Base-by-base conservation (phyloP, 306 rosid genomes). In the Morella rubra region DNA sequence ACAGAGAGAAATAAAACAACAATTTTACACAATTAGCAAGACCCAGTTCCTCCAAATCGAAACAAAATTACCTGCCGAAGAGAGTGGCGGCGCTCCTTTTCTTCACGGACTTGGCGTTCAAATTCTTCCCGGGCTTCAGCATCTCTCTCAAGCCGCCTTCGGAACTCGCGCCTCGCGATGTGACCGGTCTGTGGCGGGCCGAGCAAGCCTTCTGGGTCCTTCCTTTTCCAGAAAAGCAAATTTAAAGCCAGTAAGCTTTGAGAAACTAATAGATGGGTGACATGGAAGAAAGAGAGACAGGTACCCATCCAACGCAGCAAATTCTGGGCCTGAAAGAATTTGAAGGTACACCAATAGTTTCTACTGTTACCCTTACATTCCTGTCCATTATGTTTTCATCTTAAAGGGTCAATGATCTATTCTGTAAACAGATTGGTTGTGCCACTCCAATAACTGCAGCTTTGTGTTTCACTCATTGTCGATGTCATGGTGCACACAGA, bases 141-240 rank as follows among this genome's bases (percentile, higher is more conserved):
- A 55, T 94, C 98, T 73, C 27, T 91, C 87, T 93, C 94, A 1
- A 91, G 86, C 42, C 91, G 87, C 53, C 89, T 82, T 32, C 51
- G 8, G 66, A 94, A 91, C 88, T 91, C 97, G 5, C 51, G 71
- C 47, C 90, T 84, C 1, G 98, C 97, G 54, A 93, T 65, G 64
- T 88, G 97, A n/a, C 98, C 98, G 2, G 90, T 79, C 76, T 84
- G 75, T 44, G 97, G 90, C n/a, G 71, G 85, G 3, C 92, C 90
- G 1, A 94, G 60, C 16, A 90, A 6, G 54, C 98, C 97, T 84
- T 94, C 96, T 0, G 98, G 97, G 73, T 93, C 98, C 97, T 93
- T 81, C 80, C 79, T 47, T 81, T 40, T 52, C 77, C 12, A 46
- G 11, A 46, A 52, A 19, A 79, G 44, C 73, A 45, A 19, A 3